Conservation (phyloP, 257 asterid species). For the Leonotis leonurus region DNA sequence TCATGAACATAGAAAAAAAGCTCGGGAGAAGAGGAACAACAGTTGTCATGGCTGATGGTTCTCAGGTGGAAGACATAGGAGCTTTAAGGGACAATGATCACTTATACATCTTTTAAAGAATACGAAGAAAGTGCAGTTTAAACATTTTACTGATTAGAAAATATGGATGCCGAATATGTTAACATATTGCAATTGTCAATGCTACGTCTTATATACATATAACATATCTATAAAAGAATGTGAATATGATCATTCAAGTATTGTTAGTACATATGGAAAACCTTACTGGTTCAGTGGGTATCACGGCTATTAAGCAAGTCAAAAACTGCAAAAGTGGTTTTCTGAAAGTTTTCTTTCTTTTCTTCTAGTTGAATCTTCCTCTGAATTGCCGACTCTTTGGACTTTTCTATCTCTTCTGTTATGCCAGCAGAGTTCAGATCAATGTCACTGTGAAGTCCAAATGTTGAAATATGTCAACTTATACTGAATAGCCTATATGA, state of each 20-base stretch:
- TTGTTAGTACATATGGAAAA: constrained; percentile 19
- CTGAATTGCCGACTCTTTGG: constrained; percentile 59
- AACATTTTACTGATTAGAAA: not conserved
- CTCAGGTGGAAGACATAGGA: constrained; percentile 55
- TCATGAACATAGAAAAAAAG: constrained; percentile 50
- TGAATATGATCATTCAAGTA: constrained; percentile 8
- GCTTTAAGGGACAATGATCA: constrained; percentile 77
- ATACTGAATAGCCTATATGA: not conserved
- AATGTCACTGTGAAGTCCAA: constrained; percentile 51
- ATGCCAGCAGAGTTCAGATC: constrained; percentile 62
- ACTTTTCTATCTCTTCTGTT: constrained; percentile 55
- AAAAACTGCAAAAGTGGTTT: constrained; percentile 74
- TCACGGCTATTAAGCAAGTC: constrained; percentile 55
- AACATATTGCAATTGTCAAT: constrained; percentile 2
- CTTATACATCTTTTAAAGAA: constrained; percentile 54
- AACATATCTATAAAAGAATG: constrained; percentile 4
- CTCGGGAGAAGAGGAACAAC: constrained; percentile 57
- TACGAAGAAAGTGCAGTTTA: constrained; percentile 8
- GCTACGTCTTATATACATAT: constrained; percentile 1
- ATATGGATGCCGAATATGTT: not conserved
- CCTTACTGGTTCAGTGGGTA: constrained; percentile 32
- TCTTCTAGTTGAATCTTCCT: constrained; percentile 62
- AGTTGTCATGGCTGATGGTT: constrained; percentile 65
- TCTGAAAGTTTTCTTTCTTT: constrained; percentile 65
- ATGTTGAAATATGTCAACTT: constrained; percentile 7